Evolutionary conservation across 805 yeast genomes (phyloP).

Genomic region (Sungouiozyma ichnusensis): DNA sequence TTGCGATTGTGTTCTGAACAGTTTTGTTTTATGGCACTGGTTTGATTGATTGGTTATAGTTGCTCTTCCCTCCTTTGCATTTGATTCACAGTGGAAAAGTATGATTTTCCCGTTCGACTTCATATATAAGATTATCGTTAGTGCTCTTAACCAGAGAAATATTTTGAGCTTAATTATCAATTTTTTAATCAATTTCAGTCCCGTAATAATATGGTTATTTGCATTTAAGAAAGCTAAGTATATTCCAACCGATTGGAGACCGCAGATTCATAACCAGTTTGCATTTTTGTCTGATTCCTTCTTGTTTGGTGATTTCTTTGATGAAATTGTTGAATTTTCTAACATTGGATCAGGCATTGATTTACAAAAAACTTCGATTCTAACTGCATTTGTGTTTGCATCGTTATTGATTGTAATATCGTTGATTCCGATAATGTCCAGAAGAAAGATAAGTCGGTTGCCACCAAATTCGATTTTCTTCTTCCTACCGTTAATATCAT

Average conservation of each 20-base stretch:
- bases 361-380: constrained; percentile 7
- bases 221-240: constrained; percentile 50
- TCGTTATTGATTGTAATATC: neutral
- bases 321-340: constrained; percentile 19
- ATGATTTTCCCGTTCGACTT: neutral
- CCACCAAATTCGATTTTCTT: constrained; percentile 19
- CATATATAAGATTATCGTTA: constrained; percentile 5
- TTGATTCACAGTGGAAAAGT: neutral
- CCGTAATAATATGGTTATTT: constrained; percentile 43
- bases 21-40: neutral
- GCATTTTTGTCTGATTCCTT: constrained; percentile 30
- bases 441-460: constrained; percentile 5
- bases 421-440: constrained; percentile 2
- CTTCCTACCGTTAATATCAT: constrained; percentile 34
- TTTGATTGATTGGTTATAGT: neutral
- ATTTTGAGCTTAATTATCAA: constrained; percentile 32
- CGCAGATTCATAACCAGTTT: constrained; percentile 39
- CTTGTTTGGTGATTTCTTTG: constrained; percentile 24
- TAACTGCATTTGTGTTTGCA: constrained; percentile 11
- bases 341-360: constrained; percentile 3
- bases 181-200: constrained; percentile 41
- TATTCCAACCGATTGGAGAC: constrained; percentile 46
- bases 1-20: no score
- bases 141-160: constrained; percentile 30
- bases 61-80: neutral